A percentile compares a stretch with the other conserved stretches of the same genome.
Evolutionary conservation across 208 protist genomes (phyloP).

Genomic region (Spongospora subterranea): DNA sequence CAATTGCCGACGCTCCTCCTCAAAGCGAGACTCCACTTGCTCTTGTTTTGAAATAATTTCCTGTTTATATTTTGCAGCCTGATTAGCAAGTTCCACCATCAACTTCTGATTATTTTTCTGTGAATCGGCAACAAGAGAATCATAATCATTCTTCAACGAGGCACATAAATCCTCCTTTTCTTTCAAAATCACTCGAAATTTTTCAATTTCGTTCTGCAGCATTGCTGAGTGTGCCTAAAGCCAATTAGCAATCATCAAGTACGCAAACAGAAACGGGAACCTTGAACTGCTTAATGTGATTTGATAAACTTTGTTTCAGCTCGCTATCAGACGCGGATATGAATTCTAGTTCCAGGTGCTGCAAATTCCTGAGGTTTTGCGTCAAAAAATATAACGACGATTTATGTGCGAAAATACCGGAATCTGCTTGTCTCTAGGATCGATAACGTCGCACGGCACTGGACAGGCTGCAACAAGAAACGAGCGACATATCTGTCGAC

Average conservation of each 20-base stretch:
- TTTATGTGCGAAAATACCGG: background rate
- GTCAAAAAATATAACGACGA: background rate
- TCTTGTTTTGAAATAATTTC: background rate
- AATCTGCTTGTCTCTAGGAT: conserved; percentile 13
- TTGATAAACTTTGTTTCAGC: background rate
- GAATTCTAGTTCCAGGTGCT: background rate
- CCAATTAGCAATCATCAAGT: background rate
- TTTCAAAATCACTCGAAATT: background rate
- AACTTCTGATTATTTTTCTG: background rate
- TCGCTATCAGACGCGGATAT: background rate
- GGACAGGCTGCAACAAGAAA: background rate
- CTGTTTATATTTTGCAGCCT: background rate
- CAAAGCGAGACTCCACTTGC: background rate
- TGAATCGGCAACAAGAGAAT: background rate
- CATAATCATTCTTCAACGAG: conserved; percentile 6
- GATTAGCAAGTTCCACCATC: background rate
- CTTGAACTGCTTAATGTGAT: background rate
- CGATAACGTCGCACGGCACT: background rate
- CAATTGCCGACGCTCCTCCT: background rate
- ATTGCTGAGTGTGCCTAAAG: background rate
- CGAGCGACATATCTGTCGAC: background rate
- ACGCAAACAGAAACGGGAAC: background rate
- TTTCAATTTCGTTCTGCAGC: background rate
- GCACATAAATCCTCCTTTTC: background rate
- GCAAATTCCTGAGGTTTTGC: background rate